Base-by-base conservation (phyloP, 225 moss, liverwort and hornwort species). In the Lunularia cruciata region DNA sequence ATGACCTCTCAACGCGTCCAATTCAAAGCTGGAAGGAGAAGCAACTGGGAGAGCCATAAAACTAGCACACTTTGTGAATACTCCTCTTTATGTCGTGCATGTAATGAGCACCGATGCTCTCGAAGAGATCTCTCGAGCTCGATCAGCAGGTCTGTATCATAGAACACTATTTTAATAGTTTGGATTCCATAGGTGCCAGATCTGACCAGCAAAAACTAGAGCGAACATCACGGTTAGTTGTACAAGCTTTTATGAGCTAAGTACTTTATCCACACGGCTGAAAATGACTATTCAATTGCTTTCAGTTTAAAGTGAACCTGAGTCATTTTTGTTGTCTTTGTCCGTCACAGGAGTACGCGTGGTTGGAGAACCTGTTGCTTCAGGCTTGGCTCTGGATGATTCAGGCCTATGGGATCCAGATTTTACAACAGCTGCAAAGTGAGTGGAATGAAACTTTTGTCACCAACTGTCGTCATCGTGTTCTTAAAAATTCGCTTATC, bases 21-120 rank as follows among this genome's bases (percentile, higher is more conserved):
- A 43, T 57, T 81, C 39, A 78, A 40, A 98, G 93, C 86, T 98
- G 74, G 98, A 98, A 83, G 98, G 98, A 63, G 98, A 98, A 77
- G 98, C 98, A 75, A 98, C 98, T 56, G 85, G 76, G 61, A 83
- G 98, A 78, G 98, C 93, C 18, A 83, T 98, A 47, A 88, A 88
- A 62, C 48, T 98, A 76, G 93, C 98, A 47, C 89, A 93, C 52
- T 89, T 98, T 67, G 77, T 98, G 45, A 91, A 91, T 70, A 81
- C 98, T 7, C 98, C 98, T 57, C 75, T 98, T 5, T 98, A 98
- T 72, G 85, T 98, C 25, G 98, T 98, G 74, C 98, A 98, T 73
- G 98, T 98, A n/a, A 98, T 98, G 98, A 98, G 98, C 83, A 81
- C 76, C 20, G 93, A 91, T 82, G 98, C 98, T 52, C 84, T 98